Evolutionary conservation across 148 eudicot genomes (phyloP).

Genomic region (Drosera capensis): DNA sequence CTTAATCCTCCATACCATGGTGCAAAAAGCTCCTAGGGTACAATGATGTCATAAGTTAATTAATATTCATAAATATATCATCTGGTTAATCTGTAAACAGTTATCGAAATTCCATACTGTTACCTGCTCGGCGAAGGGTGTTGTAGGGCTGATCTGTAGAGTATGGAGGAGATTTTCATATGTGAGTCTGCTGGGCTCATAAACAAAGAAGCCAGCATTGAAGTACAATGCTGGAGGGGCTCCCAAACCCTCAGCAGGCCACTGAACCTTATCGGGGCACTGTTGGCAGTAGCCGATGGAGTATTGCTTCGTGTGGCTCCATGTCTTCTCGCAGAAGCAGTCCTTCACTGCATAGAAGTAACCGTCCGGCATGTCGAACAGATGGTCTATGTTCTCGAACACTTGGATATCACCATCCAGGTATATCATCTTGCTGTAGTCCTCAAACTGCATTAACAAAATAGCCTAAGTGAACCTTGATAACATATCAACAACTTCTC

Average conservation of each 20-base stretch:
- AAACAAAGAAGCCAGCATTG: constrained; percentile 83
- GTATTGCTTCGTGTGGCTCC: constrained; percentile 50
- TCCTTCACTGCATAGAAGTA: constrained; percentile 69
- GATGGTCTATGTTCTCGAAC: constrained; percentile 63
- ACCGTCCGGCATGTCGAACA: constrained; percentile 58
- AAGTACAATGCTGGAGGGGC: constrained; percentile 52
- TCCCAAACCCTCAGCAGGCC: constrained; percentile 40
- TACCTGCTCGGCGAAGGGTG: constrained; percentile 76
- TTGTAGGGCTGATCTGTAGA: constrained; percentile 37
- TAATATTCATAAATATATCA: too few species aligned
- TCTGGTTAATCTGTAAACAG: too few species aligned
- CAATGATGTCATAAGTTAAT: too few species aligned
- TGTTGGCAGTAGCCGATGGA: constrained; percentile 63
- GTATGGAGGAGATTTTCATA: constrained; percentile 45
- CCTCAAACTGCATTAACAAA: constrained; percentile 45
- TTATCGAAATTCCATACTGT: constrained; percentile 16
- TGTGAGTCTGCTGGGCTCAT: constrained; percentile 42
- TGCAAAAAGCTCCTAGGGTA: too few species aligned
- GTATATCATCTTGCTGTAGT: constrained; percentile 74
- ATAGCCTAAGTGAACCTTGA: not conserved
- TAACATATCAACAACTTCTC: not conserved
- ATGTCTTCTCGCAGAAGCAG: constrained; percentile 74
- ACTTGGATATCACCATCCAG: constrained; percentile 87
- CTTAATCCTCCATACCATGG: too few species aligned
- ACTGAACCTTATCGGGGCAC: constrained; percentile 38